Conservation (phyloP, 257 asterid species). For the Nicotiana obtusifolia region DNA sequence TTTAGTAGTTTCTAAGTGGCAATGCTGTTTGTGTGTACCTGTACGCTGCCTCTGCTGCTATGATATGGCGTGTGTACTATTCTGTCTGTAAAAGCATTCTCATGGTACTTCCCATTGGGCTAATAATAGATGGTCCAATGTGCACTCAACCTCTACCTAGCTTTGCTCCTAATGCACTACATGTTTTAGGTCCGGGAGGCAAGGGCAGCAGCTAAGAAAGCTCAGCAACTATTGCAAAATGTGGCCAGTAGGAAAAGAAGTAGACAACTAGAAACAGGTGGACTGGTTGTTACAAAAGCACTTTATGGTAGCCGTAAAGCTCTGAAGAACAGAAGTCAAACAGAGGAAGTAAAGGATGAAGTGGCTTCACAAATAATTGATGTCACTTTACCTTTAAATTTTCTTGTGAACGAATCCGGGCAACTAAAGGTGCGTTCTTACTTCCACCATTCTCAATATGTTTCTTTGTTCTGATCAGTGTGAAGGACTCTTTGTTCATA, state of each 20-base stretch:
- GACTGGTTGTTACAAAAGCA: constrained; percentile 65
- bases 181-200: constrained; percentile 67
- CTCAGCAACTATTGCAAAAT: constrained; percentile 77
- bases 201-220: constrained; percentile 77
- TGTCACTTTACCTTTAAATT: constrained; percentile 80
- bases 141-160: neutral
- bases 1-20: neutral
- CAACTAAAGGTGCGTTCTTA: constrained; percentile 61
- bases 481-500: neutral
- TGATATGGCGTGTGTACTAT: neutral
- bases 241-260: constrained; percentile 77
- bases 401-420: constrained; percentile 76
- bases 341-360: constrained; percentile 50
- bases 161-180: neutral
- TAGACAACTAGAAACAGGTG: constrained; percentile 62
- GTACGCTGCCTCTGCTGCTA: neutral
- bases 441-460: neutral
- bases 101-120: neutral
- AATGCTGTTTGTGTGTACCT: neutral
- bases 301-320: constrained; percentile 63
- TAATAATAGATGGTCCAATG: neutral
- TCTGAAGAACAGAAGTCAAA: constrained; percentile 29
- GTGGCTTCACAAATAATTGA: constrained; percentile 59
- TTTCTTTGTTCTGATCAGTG: neutral
- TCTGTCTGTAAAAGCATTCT: neutral